Evolutionary conservation across 1,284 basidiomycete species (phyloP).

Genomic region (Apiotrichum brassicae): DNA sequence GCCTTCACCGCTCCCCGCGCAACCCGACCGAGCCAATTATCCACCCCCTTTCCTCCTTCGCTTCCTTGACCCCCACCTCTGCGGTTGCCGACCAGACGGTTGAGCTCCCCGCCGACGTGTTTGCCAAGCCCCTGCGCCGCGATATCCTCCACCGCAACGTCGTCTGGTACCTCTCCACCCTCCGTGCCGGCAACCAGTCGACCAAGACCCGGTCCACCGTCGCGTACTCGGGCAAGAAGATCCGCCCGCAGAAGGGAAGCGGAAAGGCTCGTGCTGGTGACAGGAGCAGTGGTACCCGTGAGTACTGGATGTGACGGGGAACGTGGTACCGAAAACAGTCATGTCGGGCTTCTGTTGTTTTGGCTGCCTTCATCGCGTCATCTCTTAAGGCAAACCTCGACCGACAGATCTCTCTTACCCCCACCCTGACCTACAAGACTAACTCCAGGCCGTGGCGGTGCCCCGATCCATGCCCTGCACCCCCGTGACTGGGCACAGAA

Average conservation of each 20-base stretch:
- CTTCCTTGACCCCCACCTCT: slow-evolving; percentile 31
- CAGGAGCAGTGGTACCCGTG: slow-evolving; percentile 75
- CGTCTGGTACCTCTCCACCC: slow-evolving; percentile 77
- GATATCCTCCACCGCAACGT: slow-evolving; percentile 93
- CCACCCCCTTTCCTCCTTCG: slow-evolving; percentile 40
- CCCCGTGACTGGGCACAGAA: slow-evolving; percentile 86
- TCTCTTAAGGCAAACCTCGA: neutral
- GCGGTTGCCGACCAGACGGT: slow-evolving; percentile 14
- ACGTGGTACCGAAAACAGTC: too few relatives aligned
- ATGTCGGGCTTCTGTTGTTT: too few relatives aligned
- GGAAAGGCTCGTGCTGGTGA: slow-evolving; percentile 87
- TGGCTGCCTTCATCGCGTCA: neutral
- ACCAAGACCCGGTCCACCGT: slow-evolving; percentile 91
- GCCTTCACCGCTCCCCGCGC: slow-evolving; percentile 7
- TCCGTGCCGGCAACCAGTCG: slow-evolving; percentile 57
- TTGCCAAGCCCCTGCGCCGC: slow-evolving; percentile 74
- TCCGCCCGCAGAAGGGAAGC: slow-evolving; percentile 85
- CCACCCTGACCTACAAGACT: too few relatives aligned
- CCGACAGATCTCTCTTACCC: too few relatives aligned
- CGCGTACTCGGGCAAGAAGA: slow-evolving; percentile 76
- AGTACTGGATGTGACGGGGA: slow-evolving; percentile 13
- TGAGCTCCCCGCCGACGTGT: slow-evolving; percentile 52
- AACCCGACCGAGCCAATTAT: slow-evolving; percentile 25
- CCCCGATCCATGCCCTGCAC: slow-evolving; percentile 81
- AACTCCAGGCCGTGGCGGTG: slow-evolving; percentile 63